phyloP scores from a whole-genome alignment of 2,329 filamentous ascomycete species.

The Talaromyces sp. region DNA sequence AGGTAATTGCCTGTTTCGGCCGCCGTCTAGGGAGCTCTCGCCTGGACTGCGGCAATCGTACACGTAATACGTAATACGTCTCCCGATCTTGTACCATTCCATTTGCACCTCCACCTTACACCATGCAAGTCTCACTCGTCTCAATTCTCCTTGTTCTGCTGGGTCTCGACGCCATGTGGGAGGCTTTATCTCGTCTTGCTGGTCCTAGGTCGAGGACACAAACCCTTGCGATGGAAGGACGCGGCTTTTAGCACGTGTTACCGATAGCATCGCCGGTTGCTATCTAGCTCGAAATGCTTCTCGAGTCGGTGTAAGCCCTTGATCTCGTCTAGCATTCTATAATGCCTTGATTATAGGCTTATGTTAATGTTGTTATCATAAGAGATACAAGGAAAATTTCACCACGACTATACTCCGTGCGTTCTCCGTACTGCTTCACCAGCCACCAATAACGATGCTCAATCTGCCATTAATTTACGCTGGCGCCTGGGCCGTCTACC shows the following conservation, averaged over 20 bases:
- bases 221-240: neutral
- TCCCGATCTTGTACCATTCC: neutral
- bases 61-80: neutral
- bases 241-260: neutral
- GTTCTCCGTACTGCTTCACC: neutral
- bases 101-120: neutral
- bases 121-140: neutral
- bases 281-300: neutral
- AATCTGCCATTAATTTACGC: neutral
- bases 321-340: neutral
- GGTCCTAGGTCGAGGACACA: neutral
- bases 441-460: neutral
- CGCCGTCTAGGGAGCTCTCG: neutral
- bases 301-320: neutral
- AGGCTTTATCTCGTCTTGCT: neutral
- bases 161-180: neutral
- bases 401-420: neutral
- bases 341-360: neutral
- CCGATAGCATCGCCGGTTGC: neutral
- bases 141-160: neutral
- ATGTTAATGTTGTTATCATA: neutral
- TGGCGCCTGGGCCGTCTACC: conserved; percentile 6
- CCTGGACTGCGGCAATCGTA: neutral
- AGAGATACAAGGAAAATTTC: neutral
- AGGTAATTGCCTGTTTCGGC: neutral